These are phyloP conservation scores for Dalbergia oliveri DNA, from an alignment of 306 rosid genomes.

Conservation along the genomic window DNA sequence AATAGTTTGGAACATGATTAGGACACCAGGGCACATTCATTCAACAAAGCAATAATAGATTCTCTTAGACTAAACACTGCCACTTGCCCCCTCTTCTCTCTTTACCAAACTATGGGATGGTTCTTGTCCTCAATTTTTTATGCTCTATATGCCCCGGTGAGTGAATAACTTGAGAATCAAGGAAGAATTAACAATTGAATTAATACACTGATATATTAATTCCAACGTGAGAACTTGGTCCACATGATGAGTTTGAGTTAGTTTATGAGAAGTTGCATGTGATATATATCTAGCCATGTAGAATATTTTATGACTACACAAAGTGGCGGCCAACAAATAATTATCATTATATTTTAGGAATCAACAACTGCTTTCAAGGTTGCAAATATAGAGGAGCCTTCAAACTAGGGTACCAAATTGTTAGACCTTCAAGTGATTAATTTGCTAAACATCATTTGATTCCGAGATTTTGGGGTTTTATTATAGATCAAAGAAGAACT, in stretches of 20 bases:
- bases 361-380: neutral
- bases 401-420: neutral
- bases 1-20: slow-evolving; percentile 33
- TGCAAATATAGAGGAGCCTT: neutral
- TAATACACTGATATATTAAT: neutral
- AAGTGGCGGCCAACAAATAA: neutral
- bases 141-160: neutral
- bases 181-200: neutral
- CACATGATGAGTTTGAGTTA: neutral
- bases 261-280: neutral
- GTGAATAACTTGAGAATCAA: neutral
- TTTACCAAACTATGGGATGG: slow-evolving; percentile 53
- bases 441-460: neutral
- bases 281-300: neutral
- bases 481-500: neutral
- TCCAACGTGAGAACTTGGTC: slow-evolving; percentile 3
- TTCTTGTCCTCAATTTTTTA: slow-evolving; percentile 27
- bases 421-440: too few relatives aligned
- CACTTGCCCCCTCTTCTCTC: slow-evolving; percentile 47
- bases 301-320: neutral
- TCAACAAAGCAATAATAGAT: slow-evolving; percentile 41
- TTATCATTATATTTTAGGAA: neutral
- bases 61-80: slow-evolving; percentile 27
- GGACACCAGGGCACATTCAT: slow-evolving; percentile 24
- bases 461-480: neutral